phyloP scores from a whole-genome alignment of 345 rosid species.

The Dipteronia dyeriana region DNA sequence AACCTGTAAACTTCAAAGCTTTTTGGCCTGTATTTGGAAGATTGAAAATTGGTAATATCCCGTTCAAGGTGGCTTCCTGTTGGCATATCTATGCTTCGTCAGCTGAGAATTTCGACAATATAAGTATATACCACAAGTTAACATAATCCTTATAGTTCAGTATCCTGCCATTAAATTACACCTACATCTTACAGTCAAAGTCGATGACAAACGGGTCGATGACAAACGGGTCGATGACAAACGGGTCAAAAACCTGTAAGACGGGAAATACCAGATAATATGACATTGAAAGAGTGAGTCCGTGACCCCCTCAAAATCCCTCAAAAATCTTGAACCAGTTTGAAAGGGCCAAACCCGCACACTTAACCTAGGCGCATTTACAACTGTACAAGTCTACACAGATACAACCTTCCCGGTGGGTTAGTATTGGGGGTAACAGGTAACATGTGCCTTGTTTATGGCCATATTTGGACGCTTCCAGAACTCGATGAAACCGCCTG shows the following conservation, averaged over 20 bases:
- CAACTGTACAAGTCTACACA: conserved; percentile 22
- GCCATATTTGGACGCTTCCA: background rate
- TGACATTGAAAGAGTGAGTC: conserved; percentile 1
- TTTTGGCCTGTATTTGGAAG: background rate
- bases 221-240: too few species aligned
- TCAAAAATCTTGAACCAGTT: conserved; percentile 15
- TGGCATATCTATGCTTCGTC: background rate
- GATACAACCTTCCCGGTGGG: background rate
- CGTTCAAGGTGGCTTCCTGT: background rate
- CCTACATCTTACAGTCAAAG: background rate
- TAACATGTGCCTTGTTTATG: background rate
- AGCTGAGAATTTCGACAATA: too few species aligned
- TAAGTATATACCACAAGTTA: too few species aligned
- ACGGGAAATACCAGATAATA: background rate
- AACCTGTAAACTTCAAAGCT: background rate
- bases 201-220: too few species aligned
- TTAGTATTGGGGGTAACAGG: background rate
- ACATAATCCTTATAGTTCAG: background rate
- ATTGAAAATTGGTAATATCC: background rate
- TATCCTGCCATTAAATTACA: background rate
- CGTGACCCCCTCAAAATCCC: conserved; percentile 21
- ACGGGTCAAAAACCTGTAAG: background rate
- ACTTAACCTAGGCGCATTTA: conserved; percentile 21
- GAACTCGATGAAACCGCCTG: background rate
- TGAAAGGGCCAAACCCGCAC: conserved; percentile 13